Evolutionary conservation across 108 stramenopile species (phyloP).

Genomic region (Skeletonema menzelii): DNA sequence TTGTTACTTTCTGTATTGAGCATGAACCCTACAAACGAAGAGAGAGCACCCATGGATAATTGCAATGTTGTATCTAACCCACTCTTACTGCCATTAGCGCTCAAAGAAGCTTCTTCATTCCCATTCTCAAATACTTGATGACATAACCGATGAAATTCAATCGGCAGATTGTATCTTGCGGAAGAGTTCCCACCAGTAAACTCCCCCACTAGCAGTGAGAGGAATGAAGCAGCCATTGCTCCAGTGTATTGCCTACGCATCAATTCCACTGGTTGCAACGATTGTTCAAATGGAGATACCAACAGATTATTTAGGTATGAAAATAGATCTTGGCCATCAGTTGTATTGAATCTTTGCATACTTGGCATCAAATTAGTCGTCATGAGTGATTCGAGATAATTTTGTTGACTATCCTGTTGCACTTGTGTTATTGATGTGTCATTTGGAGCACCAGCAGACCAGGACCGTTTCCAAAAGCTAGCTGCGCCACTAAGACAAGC

Average conservation of each 20-base stretch:
- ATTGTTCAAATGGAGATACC: slow-evolving; percentile 12
- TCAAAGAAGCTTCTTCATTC: background rate
- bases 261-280: slow-evolving; percentile 25
- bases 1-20: slow-evolving; percentile 8
- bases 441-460: slow-evolving; percentile 25
- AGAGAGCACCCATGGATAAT: slow-evolving; percentile 32
- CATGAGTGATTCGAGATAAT: slow-evolving; percentile 35
- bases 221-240: slow-evolving; percentile 54
- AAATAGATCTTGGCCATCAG: slow-evolving; percentile 19
- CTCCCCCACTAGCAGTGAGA: slow-evolving; percentile 65
- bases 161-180: slow-evolving; percentile 60
- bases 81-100: slow-evolving; percentile 11
- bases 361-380: slow-evolving; percentile 7
- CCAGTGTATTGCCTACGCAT: slow-evolving; percentile 20
- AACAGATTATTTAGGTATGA: slow-evolving; percentile 11
- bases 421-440: background rate
- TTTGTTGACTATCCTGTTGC: slow-evolving; percentile 9
- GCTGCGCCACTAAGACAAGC: slow-evolving; percentile 66
- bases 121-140: slow-evolving; percentile 65
- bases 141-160: slow-evolving; percentile 75
- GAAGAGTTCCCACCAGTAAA: slow-evolving; percentile 70
- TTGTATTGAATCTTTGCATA: slow-evolving; percentile 11
- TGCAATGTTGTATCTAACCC: slow-evolving; percentile 38
- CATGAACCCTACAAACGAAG: slow-evolving; percentile 30
- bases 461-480: slow-evolving; percentile 77